Evolutionary conservation across 352 stramenopile species (phyloP).

Genomic region (Blastocystis sp.): DNA sequence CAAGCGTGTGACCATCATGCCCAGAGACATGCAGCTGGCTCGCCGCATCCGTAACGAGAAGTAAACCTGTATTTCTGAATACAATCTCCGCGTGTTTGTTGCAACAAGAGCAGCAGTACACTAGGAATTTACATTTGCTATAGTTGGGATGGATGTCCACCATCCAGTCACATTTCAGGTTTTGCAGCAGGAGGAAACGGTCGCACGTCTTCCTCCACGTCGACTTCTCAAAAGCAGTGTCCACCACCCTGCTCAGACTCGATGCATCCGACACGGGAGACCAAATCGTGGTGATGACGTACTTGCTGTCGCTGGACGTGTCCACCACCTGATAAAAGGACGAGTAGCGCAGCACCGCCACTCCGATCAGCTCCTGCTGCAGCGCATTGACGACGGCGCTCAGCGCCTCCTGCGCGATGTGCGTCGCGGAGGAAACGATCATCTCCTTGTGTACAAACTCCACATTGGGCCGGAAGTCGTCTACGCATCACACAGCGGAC

Average conservation of each 20-base stretch:
- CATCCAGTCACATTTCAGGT: constrained; percentile 51
- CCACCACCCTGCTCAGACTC: not conserved
- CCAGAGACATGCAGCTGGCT: not conserved
- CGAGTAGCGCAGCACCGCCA: constrained; percentile 25
- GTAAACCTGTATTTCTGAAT: constrained; percentile 67
- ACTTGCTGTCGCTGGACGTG: constrained; percentile 20
- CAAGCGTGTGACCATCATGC: too few species aligned
- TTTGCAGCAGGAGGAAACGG: not conserved
- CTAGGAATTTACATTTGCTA: constrained; percentile 20
- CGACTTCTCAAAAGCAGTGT: constrained; percentile 22
- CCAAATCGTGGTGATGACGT: constrained; percentile 7
- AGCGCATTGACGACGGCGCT: not conserved
- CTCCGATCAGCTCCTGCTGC: constrained; percentile 23
- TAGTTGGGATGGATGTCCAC: constrained; percentile 51
- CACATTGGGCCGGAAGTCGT: constrained; percentile 55
- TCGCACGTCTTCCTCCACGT: constrained; percentile 21
- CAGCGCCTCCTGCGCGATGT: constrained; percentile 1
- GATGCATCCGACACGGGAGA: not conserved
- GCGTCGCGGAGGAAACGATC: constrained; percentile 3
- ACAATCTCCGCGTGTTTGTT: constrained; percentile 18
- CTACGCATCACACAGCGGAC: constrained; percentile 16
- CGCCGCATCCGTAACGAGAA: constrained; percentile 66
- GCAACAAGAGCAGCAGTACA: constrained; percentile 14
- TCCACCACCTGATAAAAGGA: constrained; percentile 29
- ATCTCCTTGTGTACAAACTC: constrained; percentile 58